Conservation (phyloP, 1,139 yeast genomes). For the Pichia sp. region DNA sequence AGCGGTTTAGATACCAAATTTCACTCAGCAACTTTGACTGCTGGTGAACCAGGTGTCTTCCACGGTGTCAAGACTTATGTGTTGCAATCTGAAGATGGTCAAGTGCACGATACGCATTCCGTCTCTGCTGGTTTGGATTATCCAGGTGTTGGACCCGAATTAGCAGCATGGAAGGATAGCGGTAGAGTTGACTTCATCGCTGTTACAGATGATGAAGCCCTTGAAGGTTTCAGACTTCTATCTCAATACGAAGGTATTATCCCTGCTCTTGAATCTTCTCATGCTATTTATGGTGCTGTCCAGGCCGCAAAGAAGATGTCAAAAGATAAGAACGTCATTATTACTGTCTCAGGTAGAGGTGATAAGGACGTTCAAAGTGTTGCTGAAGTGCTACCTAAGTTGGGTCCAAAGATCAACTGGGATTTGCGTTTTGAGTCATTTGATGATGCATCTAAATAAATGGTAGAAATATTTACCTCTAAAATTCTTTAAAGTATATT, state of each 20-base stretch:
- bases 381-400: slow-evolving; percentile 82
- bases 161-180: slow-evolving; percentile 88
- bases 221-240: slow-evolving; percentile 78
- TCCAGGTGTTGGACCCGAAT: slow-evolving; percentile 99
- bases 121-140: slow-evolving; percentile 98
- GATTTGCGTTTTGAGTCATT: slow-evolving; percentile 77
- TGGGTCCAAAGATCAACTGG: slow-evolving; percentile 93
- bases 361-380: slow-evolving; percentile 98
- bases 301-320: slow-evolving; percentile 78
- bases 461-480: too few relatives aligned
- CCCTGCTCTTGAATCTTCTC: slow-evolving; percentile 97
- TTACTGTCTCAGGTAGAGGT: slow-evolving; percentile 96
- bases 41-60: slow-evolving; percentile 94
- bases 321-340: slow-evolving; percentile 73
- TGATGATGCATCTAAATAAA: slow-evolving; percentile 25
- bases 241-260: slow-evolving; percentile 96
- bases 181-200: slow-evolving; percentile 91
- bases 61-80: slow-evolving; percentile 96
- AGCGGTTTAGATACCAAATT: slow-evolving; percentile 82
- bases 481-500: too few relatives aligned
- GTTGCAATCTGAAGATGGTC: slow-evolving; percentile 87
- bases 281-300: slow-evolving; percentile 88
- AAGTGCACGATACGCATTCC: slow-evolving; percentile 95
- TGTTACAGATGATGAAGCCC: slow-evolving; percentile 91
- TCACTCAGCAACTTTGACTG: slow-evolving; percentile 91